phyloP scores from a whole-genome alignment of 1,284 basidiomycete genomes.

The Trametes polyzona region DNA sequence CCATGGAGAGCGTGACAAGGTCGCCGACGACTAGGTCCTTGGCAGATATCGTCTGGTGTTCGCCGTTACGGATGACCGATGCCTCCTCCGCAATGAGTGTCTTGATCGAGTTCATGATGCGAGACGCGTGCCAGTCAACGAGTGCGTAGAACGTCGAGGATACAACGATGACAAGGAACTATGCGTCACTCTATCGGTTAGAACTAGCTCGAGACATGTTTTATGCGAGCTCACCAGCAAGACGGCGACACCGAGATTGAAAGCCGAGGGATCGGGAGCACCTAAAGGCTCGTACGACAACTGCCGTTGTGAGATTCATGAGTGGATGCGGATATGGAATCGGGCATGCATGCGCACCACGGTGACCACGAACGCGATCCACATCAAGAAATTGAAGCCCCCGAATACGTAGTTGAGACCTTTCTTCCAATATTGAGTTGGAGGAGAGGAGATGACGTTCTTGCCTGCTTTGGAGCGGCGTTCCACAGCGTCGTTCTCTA shows the following conservation, averaged over 20 bases:
- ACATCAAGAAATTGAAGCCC: conserved; percentile 57
- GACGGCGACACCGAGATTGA: conserved; percentile 53
- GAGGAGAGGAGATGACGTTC: conserved; percentile 53
- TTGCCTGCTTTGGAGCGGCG: conserved; percentile 47
- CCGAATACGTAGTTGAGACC: conserved; percentile 55
- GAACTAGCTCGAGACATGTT: conserved; percentile 36
- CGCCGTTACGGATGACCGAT: conserved; percentile 49
- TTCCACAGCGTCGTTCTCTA: conserved; percentile 46
- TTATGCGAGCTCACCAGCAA: conserved; percentile 48
- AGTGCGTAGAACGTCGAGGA: conserved; percentile 44
- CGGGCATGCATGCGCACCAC: conserved; percentile 34
- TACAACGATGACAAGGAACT: conserved; percentile 40
- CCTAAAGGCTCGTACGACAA: conserved; percentile 56
- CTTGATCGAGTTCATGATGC: conserved; percentile 56
- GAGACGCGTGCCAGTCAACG: conserved; percentile 48
- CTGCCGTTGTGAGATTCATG: conserved; percentile 31
- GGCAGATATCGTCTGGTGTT: conserved; percentile 33
- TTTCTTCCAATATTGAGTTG: conserved; percentile 52
- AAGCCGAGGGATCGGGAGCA: conserved; percentile 45
- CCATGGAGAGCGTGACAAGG: conserved; percentile 40
- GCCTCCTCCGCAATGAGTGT: conserved; percentile 55
- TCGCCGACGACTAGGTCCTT: conserved; percentile 39
- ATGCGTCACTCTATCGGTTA: conserved; percentile 51
- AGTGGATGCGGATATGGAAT: neutral
- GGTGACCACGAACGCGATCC: conserved; percentile 53